These are phyloP conservation scores for Tuctoria greenei DNA, from an alignment of 176 grass and related monocot species.

Conservation along the genomic window DNA sequence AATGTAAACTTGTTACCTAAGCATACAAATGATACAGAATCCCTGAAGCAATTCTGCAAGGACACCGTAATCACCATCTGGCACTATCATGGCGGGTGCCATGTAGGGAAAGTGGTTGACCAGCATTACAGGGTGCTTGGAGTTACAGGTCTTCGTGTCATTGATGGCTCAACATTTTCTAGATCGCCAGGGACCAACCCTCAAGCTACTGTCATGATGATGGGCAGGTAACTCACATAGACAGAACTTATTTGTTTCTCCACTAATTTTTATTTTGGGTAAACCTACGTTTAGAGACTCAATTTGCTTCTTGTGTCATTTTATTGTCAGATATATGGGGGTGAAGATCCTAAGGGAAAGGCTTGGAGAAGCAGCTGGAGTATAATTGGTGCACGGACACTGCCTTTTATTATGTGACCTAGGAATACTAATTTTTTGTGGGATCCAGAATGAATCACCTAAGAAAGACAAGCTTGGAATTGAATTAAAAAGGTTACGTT, in stretches of 20 bases:
- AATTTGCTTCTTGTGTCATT: constrained; percentile 13
- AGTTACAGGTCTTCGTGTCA: constrained; percentile 50
- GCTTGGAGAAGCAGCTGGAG: constrained; percentile 46
- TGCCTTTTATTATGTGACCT: constrained; percentile 42
- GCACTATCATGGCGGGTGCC: constrained; percentile 90
- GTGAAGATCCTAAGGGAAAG: constrained; percentile 77
- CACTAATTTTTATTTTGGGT: constrained; percentile 12
- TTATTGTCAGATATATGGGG: constrained; percentile 70
- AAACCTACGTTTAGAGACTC: neutral
- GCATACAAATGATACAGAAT: constrained; percentile 74
- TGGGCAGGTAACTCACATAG: constrained; percentile 66
- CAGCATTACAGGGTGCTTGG: constrained; percentile 54
- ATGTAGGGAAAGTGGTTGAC: constrained; percentile 82
- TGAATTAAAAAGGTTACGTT: constrained; percentile 43
- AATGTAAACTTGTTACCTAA: constrained; percentile 87
- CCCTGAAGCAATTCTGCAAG: constrained; percentile 83
- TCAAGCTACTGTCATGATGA: constrained; percentile 90
- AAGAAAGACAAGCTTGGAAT: constrained; percentile 59
- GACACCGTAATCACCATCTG: constrained; percentile 87
- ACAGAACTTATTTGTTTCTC: constrained; percentile 10
- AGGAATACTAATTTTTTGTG: constrained; percentile 62
- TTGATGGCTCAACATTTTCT: constrained; percentile 69
- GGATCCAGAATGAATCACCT: constrained; percentile 44
- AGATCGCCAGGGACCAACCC: constrained; percentile 84
- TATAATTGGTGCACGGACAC: constrained; percentile 40